Evolutionary conservation across 2,329 filamentous ascomycete species (phyloP).

Genomic region (Pseudocercospora vitis): DNA sequence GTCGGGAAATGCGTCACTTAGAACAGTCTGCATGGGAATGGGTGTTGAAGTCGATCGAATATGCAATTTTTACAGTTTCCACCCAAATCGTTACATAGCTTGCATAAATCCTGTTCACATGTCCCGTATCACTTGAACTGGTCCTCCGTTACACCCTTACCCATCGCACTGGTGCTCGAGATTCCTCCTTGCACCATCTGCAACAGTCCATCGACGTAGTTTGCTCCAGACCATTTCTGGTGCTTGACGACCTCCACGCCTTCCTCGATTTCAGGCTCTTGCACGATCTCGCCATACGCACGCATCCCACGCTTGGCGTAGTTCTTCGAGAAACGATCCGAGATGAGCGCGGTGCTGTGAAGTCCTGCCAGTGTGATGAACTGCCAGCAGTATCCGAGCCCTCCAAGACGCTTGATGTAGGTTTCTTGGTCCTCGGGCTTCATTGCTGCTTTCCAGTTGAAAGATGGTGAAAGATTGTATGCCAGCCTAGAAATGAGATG

Average conservation of each 20-base stretch:
- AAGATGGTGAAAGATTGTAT: constrained; percentile 97
- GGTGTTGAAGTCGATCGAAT: not conserved
- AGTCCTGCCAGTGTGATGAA: constrained; percentile 99
- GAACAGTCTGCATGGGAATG: not conserved
- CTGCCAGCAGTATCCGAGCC: constrained; percentile 97
- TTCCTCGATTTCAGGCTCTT: constrained; percentile 93
- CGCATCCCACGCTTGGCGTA: constrained; percentile 77
- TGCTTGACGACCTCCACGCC: constrained; percentile 95
- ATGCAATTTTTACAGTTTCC: not conserved
- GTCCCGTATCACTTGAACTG: constrained; percentile 67
- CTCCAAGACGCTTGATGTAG: constrained; percentile 85
- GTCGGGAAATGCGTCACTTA: too few relatives aligned
- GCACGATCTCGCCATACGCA: constrained; percentile 93
- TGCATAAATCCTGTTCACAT: too few relatives aligned
- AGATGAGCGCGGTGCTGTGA: constrained; percentile 92
- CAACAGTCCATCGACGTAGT: constrained; percentile 89
- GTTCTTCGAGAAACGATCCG: constrained; percentile 80
- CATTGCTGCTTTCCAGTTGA: constrained; percentile 99
- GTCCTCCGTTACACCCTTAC: constrained; percentile 94
- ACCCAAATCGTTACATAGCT: not conserved
- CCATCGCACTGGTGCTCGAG: constrained; percentile 92
- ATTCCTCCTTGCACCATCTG: constrained; percentile 97
- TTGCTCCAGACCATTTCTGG: constrained; percentile 97
- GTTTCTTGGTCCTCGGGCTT: constrained; percentile 88
- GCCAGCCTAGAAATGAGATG: constrained; percentile 66